A percentile compares a stretch with the other conserved stretches of the same genome.
Evolutionary conservation across 768 basidiomycete species (phyloP).

Genomic region (Lentinula raphanica): DNA sequence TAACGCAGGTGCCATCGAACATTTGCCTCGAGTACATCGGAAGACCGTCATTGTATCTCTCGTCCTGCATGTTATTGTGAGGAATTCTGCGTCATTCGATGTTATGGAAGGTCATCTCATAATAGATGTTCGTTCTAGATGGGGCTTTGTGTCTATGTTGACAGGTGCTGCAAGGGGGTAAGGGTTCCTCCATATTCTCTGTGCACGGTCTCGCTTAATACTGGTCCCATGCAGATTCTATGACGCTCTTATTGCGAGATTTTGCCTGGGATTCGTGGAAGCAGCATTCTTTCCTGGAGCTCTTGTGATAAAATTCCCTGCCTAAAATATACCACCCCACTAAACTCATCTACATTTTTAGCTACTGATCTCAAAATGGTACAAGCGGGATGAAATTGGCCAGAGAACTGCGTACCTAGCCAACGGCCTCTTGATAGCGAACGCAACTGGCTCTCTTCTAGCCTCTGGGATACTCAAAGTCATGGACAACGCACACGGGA

Average conservation of each 20-base stretch:
- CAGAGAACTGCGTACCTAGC: conserved; percentile 61
- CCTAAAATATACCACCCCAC: background rate
- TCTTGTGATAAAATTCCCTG: conserved; percentile 23
- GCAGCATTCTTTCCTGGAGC: conserved; percentile 71
- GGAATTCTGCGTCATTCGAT: conserved; percentile 39
- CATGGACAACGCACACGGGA: conserved; percentile 66
- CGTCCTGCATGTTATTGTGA: conserved; percentile 57
- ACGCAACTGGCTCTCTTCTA: conserved; percentile 77
- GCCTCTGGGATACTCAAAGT: conserved; percentile 68
- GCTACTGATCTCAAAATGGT: conserved; percentile 62
- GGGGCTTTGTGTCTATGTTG: background rate
- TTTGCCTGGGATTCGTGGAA: conserved; percentile 38
- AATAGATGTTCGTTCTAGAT: background rate
- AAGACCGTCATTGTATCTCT: conserved; percentile 63
- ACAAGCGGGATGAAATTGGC: conserved; percentile 67
- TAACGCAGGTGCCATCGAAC: conserved; percentile 82
- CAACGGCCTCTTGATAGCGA: conserved; percentile 71
- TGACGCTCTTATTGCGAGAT: conserved; percentile 72
- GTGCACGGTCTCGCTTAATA: background rate
- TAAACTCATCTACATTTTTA: conserved; percentile 21
- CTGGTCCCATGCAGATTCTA: conserved; percentile 34
- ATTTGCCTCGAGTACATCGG: conserved; percentile 49
- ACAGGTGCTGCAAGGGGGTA: background rate
- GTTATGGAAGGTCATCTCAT: conserved; percentile 1
- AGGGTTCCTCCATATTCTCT: background rate